phyloP scores from a whole-genome alignment of 345 rosid species.

The Corchorus olitorius region DNA sequence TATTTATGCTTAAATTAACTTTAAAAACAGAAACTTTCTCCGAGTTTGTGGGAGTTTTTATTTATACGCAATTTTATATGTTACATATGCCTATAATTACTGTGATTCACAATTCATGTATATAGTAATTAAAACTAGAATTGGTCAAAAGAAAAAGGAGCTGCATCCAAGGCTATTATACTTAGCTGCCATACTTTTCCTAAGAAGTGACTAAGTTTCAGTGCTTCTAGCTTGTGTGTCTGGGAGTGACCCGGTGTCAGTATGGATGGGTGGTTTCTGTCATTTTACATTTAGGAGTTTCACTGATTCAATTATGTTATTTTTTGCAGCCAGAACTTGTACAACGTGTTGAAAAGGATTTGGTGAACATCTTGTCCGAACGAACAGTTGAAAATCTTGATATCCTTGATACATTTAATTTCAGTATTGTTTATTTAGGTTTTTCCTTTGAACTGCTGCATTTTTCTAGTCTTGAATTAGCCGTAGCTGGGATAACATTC shows the following conservation, averaged over 20 bases:
- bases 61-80: no score
- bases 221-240: not conserved
- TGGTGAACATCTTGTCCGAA: constrained; percentile 89
- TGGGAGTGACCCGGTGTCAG: not conserved
- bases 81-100: not conserved
- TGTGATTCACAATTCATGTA: not conserved
- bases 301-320: constrained; percentile 24
- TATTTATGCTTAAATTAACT: no score
- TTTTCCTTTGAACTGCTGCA: not conserved
- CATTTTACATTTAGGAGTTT: not conserved
- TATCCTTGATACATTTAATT: constrained; percentile 46
- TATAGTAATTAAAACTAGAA: not conserved
- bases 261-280: not conserved
- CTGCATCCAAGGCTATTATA: not conserved
- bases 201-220: not conserved
- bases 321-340: constrained; percentile 94
- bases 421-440: not conserved
- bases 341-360: constrained; percentile 81
- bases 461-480: not conserved
- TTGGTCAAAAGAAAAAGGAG: not conserved
- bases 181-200: not conserved
- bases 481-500: not conserved
- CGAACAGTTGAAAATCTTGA: constrained; percentile 75
- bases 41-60: no score
- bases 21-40: no score